A percentile compares a stretch with the other conserved stretches of the same genome.
These are phyloP conservation scores for Thelephora aurantiotincta DNA, from an alignment of 768 basidiomycete genomes.

Conservation along the genomic window DNA sequence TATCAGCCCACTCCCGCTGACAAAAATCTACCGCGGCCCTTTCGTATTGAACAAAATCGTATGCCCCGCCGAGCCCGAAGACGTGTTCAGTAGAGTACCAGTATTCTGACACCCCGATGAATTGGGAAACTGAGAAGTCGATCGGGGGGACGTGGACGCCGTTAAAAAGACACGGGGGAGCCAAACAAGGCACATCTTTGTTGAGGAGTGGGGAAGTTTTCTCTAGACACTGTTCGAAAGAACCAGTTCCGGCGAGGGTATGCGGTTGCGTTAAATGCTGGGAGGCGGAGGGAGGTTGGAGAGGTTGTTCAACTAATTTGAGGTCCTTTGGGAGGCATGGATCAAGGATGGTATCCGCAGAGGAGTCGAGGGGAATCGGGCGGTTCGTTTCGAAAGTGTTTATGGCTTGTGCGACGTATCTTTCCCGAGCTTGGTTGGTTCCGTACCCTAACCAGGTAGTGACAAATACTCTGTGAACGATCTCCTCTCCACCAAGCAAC, in stretches of 20 bases:
- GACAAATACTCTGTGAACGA: constrained; percentile 88
- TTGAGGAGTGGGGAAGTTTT: constrained; percentile 70
- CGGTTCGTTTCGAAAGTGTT: constrained; percentile 35
- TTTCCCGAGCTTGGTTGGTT: constrained; percentile 90
- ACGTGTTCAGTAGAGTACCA: constrained; percentile 99
- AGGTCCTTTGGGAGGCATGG: constrained; percentile 84
- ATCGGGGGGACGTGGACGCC: constrained; percentile 90
- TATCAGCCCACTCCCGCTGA: constrained; percentile 59
- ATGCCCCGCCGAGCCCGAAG: constrained; percentile 86
- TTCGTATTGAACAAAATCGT: constrained; percentile 94
- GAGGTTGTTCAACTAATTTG: constrained; percentile 36
- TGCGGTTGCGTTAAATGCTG: constrained; percentile 38
- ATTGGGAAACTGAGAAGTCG: constrained; percentile 84
- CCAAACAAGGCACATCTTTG: constrained; percentile 69
- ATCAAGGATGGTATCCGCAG: constrained; percentile 42
- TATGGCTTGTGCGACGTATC: constrained; percentile 68
- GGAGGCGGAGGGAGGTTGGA: constrained; percentile 24
- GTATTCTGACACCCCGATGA: constrained; percentile 97
- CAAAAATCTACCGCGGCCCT: constrained; percentile 85
- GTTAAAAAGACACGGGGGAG: constrained; percentile 83
- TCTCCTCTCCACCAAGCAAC: constrained; percentile 71
- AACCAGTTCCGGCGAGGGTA: constrained; percentile 72
- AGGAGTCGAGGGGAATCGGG: constrained; percentile 11
- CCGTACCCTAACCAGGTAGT: constrained; percentile 99
- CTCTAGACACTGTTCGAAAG: constrained; percentile 72